Base-by-base conservation (phyloP, 75 land plant species). In the Sequoia sempervirens region DNA sequence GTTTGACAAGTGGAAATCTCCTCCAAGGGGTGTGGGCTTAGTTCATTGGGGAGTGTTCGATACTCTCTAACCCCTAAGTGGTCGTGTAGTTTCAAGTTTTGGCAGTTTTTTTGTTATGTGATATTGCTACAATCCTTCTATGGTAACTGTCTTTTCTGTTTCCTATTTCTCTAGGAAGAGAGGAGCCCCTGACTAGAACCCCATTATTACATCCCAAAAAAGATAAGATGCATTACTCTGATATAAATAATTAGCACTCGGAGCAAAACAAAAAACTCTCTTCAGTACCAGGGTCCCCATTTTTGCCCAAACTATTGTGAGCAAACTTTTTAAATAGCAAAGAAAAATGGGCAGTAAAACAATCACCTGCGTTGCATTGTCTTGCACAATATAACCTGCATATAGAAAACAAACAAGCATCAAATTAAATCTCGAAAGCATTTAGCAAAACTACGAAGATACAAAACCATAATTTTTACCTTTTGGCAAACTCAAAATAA, bases 311-410 rank as follows among this genome's bases (percentile, higher is more conserved):
- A 58, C 4, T 58, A 18, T 18, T 18, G 5, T 20, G 20, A 58
- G 5, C 26, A 58, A 20, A 9, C 8, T 46, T 46, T 74, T 74
- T 74, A 36, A 17, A 41, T 5, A 75, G 4, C 40, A 41, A 18
- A 26, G 4, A 38, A 26, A 76, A 38, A 20, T 14, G 7, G 47
- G 10, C 10, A 8, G 11, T 26, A 41, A 47, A 76, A 76, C 41
- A 40, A 23, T 20, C 37, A 76, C 79, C 79, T 76, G 46, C 47
- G 8, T 76, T 76, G 43, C 11, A 41, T 41, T 76, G 79, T 20
- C 79, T 76, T 41, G 46, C 41, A 40, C 47, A 76, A 26, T 41
- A 76, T 76, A 46, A 43, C 79, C 79, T 76, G 45, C 79, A 41
- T 11, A 23, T 76, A 46, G 8, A 40, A 75, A 75, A 41, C 8